Conservation (phyloP, 2,329 filamentous ascomycete genomes). For the Zymoseptoria crescenta region DNA sequence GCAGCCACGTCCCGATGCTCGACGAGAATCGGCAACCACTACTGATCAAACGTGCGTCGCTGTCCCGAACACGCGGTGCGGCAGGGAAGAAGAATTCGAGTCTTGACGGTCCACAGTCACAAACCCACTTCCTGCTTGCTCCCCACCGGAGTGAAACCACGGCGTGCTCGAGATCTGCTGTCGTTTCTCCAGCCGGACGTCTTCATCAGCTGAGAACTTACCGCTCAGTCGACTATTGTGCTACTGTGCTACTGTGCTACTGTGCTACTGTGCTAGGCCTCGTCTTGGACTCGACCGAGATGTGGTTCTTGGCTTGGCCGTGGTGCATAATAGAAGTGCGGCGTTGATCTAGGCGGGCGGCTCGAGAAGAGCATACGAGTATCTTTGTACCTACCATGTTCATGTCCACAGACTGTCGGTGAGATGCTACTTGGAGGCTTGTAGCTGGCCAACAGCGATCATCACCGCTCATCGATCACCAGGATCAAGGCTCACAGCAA, state of each 20-base stretch:
- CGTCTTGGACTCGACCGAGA: no score
- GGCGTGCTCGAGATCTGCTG: background rate
- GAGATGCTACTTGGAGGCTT: background rate
- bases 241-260: no score
- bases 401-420: background rate
- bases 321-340: background rate
- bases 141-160: background rate
- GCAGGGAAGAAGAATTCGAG: no score
- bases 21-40: background rate
- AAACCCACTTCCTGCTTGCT: no score
- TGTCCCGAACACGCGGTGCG: background rate
- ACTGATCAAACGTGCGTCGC: background rate
- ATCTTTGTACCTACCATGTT: background rate
- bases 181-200: no score
- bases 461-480: background rate
- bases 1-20: background rate
- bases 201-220: no score
- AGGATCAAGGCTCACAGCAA: background rate
- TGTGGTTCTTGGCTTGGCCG: background rate
- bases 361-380: background rate
- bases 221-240: no score
- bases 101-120: no score
- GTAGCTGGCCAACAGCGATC: background rate
- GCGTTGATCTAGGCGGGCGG: background rate
- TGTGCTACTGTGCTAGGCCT: no score